phyloP scores from a whole-genome alignment of 192 early-diverging fungal species.

The Chytriomyces confervae region DNA sequence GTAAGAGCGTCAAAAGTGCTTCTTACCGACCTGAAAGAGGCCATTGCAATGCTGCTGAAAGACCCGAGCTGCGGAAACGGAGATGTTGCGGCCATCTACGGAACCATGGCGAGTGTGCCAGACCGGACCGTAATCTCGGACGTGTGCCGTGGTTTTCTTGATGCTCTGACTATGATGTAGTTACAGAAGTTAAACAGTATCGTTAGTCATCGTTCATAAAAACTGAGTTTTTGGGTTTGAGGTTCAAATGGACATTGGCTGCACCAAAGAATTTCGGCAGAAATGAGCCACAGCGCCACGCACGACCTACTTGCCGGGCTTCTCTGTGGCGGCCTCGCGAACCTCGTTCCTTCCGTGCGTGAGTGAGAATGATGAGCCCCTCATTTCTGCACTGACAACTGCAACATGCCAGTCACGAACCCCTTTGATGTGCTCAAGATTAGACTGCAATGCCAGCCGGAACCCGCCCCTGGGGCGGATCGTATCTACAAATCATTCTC shows the following conservation, averaged over 20 bases:
- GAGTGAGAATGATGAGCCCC: not conserved
- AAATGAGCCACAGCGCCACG: too few species aligned
- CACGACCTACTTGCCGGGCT: not conserved
- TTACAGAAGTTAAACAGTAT: not conserved
- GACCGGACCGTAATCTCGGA: slow-evolving; percentile 86
- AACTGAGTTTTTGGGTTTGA: too few species aligned
- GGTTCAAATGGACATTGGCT: too few species aligned
- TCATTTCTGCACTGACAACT: not conserved
- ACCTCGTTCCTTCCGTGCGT: slow-evolving; percentile 23
- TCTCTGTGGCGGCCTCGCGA: slow-evolving; percentile 21
- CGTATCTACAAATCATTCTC: slow-evolving; percentile 12
- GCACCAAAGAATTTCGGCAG: too few species aligned
- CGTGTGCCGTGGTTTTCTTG: slow-evolving; percentile 85
- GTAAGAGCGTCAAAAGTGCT: slow-evolving; percentile 73
- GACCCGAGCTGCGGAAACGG: slow-evolving; percentile 73
- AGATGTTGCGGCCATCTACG: slow-evolving; percentile 89
- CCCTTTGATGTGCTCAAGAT: slow-evolving; percentile 21
- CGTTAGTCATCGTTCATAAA: too few species aligned
- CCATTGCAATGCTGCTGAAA: slow-evolving; percentile 69
- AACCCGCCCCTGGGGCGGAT: not conserved
- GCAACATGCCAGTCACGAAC: not conserved
- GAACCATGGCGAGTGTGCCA: slow-evolving; percentile 87
- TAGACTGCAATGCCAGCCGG: slow-evolving; percentile 1
- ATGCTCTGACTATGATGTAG: slow-evolving; percentile 68
- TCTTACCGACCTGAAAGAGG: slow-evolving; percentile 76